Conservation (phyloP, 768 basidiomycete species). For the Mycena vitilis region DNA sequence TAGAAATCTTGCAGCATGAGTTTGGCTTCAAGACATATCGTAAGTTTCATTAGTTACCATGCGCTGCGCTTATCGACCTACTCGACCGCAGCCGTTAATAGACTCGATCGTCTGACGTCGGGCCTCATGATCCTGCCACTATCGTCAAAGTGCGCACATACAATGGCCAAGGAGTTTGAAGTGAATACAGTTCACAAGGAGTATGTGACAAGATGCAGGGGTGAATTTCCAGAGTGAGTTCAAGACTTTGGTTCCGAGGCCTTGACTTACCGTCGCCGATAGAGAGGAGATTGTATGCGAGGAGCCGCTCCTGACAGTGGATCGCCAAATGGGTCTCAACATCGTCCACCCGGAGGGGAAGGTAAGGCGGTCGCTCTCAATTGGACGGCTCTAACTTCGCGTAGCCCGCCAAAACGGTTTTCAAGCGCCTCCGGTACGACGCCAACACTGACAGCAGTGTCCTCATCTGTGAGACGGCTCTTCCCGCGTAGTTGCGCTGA, state of each 20-base stretch:
- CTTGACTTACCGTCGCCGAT: slow-evolving; percentile 1
- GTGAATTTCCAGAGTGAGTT: slow-evolving; percentile 86
- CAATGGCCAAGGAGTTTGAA: slow-evolving; percentile 84
- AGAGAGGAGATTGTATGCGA: slow-evolving; percentile 89
- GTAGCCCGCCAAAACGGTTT: slow-evolving; percentile 90
- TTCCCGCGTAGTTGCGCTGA: slow-evolving; percentile 9
- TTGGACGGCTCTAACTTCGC: slow-evolving; percentile 14
- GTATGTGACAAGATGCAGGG: slow-evolving; percentile 89
- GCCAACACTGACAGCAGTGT: slow-evolving; percentile 84
- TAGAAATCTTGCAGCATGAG: slow-evolving; percentile 87
- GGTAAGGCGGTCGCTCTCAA: slow-evolving; percentile 53
- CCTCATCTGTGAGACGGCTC: slow-evolving; percentile 71
- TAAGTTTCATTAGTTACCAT: slow-evolving; percentile 50
- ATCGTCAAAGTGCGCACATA: slow-evolving; percentile 72
- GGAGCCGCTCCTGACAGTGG: slow-evolving; percentile 88
- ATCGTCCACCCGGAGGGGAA: slow-evolving; percentile 97
- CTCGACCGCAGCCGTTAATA: slow-evolving; percentile 81
- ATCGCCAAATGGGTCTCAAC: slow-evolving; percentile 96
- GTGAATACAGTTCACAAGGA: slow-evolving; percentile 88
- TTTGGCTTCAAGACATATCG: slow-evolving; percentile 88
- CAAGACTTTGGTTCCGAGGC: background rate
- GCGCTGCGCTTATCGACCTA: slow-evolving; percentile 26
- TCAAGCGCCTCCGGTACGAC: slow-evolving; percentile 87
- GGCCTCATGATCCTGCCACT: slow-evolving; percentile 95
- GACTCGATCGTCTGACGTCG: slow-evolving; percentile 93